Base-by-base conservation (phyloP, 2,329 filamentous ascomycete genomes). In the Fonsecaea monophora region DNA sequence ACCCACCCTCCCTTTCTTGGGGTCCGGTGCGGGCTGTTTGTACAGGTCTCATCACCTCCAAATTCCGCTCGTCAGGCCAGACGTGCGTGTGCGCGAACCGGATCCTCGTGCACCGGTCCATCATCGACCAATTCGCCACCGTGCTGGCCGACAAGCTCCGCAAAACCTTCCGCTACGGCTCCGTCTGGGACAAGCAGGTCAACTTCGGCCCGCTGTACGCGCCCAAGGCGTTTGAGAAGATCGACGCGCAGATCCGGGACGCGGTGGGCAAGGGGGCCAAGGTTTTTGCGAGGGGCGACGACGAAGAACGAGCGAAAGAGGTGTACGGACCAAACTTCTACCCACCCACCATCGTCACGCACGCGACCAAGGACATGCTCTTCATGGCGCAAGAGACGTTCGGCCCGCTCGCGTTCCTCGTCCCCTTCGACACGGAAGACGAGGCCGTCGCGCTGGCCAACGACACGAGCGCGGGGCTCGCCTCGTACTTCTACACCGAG, bases 341-440 rank as follows among this genome's bases (percentile, higher is more conserved):
- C 70, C 87, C 88, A 75, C 94, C 94, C 13, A 93, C 90, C 4
- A 85, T 97, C 30, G 83, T 97, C 65, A 90, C 86, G 9, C 85
- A 88, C 71, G 92, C 94, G 68, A 87, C 93, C 10, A 18, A 96
- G 80, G 83, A 83, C 68, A 96, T 96, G 93, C 81, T 82, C 4
- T 89, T 96, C 68, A 96, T 97, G 92, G 92, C 84, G 18, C 92
- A 96, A 71, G 94, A 97, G 82, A 97, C 93, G 0, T 97, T 97
- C 75, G 94, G 94, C 0, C 94, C 94, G 0, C 87, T 97, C 13
- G 73, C 71, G 15, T 65, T 54, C 53, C 71, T 98, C 82, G 97
- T 92, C 83, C 92, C 83, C 69, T 82, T 78, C 48, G 59, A 74
- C 6, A 71, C 67, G 2, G 76, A 78, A 60, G 72, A 73, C n/a